Evolutionary conservation across 2,329 filamentous ascomycete genomes (phyloP), one percentile per base, ranked within the genome.

Genomic region (Fusarium dimerum): DNA sequence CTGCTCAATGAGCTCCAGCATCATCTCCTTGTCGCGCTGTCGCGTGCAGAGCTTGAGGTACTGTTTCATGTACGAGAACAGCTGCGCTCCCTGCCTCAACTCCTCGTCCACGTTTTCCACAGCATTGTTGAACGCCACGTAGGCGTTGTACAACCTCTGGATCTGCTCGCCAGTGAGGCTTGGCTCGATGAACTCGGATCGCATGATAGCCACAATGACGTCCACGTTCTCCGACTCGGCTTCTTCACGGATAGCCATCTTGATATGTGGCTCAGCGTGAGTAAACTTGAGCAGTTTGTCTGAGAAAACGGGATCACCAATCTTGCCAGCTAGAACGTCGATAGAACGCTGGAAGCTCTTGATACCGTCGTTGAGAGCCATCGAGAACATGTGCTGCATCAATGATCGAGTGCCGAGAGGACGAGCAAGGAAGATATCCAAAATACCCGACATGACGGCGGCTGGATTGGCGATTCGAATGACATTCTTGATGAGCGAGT

Each of bases 391-490:
- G 18, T 93, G 85, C 72, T 99, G 94, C 73, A 99, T 84, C 11
- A 99, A 77, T 11, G 92, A 97, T 47, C 92, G 85, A 1, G 92
- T 82, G 17, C 93, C 93, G 56, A 97, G 96, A 0, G 94, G 94
- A 64, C 97, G 94, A 8, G 94, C 93, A 53, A 97, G 81, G 77
- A 99, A 99, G 43, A 99, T 82, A 69, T 99, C 94, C 18, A 99
- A 80, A 42, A 97, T 87, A 17, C 89, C 89, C n/a, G 89, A 90
- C 93, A 99, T 97, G 59, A 99, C 94, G 6, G 92, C 91, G 1
- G 93, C 93, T 3, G 94, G 94, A 64, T 99, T 99, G 18, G 94
- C 92, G 62, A 97, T 91, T 51, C 93, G 86, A 66, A 99, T 97
- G 43, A 96, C 91, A 68, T 97, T 97, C 77, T 99, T 99, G 69